Evolutionary conservation across 768 basidiomycete species (phyloP), one percentile per base, ranked within the genome.

Genomic region (Favolaschia claudopus): DNA sequence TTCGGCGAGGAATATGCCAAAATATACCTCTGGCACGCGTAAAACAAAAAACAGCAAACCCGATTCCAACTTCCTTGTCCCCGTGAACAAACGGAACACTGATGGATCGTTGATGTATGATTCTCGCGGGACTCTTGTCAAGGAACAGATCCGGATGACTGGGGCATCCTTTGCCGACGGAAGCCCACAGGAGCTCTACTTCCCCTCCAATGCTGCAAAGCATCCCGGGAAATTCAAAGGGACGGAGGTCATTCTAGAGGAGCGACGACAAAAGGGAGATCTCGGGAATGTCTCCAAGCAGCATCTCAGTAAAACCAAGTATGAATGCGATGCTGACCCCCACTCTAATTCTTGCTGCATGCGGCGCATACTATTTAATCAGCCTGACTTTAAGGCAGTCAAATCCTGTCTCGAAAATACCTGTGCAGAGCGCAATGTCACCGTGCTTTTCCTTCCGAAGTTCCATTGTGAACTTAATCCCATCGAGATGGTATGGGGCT

Each of bases 1-100:
- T n/a, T 68, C 60, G 24, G 62, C 67, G 31, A 34, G 40, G 20
- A 22, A 66, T 13, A 70, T 69, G 67, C 66, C 67, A 6, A 66
- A 67, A 38, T 22, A 54, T 31, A n/a, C 42, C 4, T 17, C 43
- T 10, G 34, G 34, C 12, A 10, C 34, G 34, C 6, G 20, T n/a
- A 36, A 36, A 36, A 10, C 34, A n/a, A 36, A 36, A n/a, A 36
- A 36, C 12, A 36, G n/a, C 12, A 36, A 36, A n/a, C 12, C 34
- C n/a, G 34, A 10, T 36, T n/a, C 34, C 34, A 36, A 36, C n/a
- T 36, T 36, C n/a, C 34, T 36, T 36, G 34, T 36, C 12, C n/a
- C 34, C 34, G 34, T 36, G 34, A 36, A 36, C 34, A 36, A 36
- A 36, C 34, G n/a, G 10, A 36, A 36, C n/a, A n/a, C 34, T 10